Evolutionary conservation across 1,284 basidiomycete genomes (phyloP).

Genomic region (Sanghuangporus baumii): DNA sequence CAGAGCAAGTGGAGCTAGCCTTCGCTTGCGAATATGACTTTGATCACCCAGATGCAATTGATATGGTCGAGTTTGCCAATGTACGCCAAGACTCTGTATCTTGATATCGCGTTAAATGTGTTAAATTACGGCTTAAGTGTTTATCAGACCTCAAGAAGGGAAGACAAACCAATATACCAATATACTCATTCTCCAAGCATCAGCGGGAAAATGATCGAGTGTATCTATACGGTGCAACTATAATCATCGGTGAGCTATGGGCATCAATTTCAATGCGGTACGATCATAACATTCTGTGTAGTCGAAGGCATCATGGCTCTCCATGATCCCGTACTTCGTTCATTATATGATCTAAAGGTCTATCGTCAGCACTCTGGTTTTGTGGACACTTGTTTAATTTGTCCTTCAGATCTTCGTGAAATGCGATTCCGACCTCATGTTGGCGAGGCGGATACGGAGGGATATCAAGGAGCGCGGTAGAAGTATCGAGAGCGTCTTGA

Average conservation of each 20-base stretch:
- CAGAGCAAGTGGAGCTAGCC: constrained; percentile 77
- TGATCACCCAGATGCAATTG: constrained; percentile 92
- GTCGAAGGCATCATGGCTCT: constrained; percentile 93
- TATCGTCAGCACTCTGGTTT: constrained; percentile 20
- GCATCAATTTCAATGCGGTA: neutral
- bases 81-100: constrained; percentile 37
- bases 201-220: constrained; percentile 82
- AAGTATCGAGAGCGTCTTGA: constrained; percentile 80
- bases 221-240: constrained; percentile 93
- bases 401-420: constrained; percentile 65
- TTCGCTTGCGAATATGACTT: constrained; percentile 87
- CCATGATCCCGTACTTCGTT: constrained; percentile 72
- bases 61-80: constrained; percentile 80
- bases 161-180: constrained; percentile 79
- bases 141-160: constrained; percentile 80
- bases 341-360: constrained; percentile 90
- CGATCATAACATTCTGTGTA: constrained; percentile 24
- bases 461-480: constrained; percentile 88
- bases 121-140: constrained; percentile 45
- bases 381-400: neutral
- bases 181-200: constrained; percentile 92
- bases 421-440: constrained; percentile 96
- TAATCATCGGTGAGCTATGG: constrained; percentile 70
- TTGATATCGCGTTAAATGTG: neutral
- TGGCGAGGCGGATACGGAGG: constrained; percentile 84